Percentiles rank a stretch among this genome's conserved stretches.
phyloP scores from a whole-genome alignment of 129 eudicot genomes.

The Chrysanthemum seticuspe region DNA sequence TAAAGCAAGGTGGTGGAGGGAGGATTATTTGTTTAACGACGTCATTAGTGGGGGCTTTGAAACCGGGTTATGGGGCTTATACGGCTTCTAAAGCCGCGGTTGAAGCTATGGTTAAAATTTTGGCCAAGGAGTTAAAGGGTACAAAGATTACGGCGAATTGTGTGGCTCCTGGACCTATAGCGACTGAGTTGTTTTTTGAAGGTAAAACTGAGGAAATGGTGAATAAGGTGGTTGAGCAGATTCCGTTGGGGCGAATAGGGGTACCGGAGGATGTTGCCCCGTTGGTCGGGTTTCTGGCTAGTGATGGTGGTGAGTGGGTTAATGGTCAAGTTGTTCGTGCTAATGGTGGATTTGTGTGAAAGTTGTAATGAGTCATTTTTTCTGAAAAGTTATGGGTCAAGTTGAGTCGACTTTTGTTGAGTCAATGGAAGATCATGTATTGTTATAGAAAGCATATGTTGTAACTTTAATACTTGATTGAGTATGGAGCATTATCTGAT shows the following conservation, averaged over 20 bases:
- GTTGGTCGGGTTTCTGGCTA: slow-evolving; percentile 51
- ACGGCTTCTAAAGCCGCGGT: slow-evolving; percentile 72
- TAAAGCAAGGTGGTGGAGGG: slow-evolving; percentile 58
- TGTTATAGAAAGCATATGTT: too few species aligned
- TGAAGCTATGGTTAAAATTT: slow-evolving; percentile 62
- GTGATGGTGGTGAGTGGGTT: slow-evolving; percentile 60
- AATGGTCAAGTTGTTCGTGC: slow-evolving; percentile 59
- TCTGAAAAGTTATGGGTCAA: neutral
- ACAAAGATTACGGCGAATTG: slow-evolving; percentile 62
- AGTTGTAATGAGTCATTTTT: neutral
- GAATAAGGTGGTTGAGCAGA: slow-evolving; percentile 30
- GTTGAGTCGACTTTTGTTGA: neutral
- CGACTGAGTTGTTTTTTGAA: slow-evolving; percentile 50
- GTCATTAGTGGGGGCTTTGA: slow-evolving; percentile 40
- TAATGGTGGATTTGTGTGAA: slow-evolving; percentile 53
- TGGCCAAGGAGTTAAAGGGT: slow-evolving; percentile 70
- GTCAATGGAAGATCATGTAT: neutral
- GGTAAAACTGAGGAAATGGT: slow-evolving; percentile 52
- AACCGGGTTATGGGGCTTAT: slow-evolving; percentile 54
- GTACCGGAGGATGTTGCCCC: slow-evolving; percentile 49
- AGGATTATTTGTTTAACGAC: slow-evolving; percentile 55
- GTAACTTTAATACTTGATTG: too few species aligned
- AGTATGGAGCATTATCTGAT: too few species aligned
- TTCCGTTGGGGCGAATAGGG: slow-evolving; percentile 51
- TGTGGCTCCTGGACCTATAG: slow-evolving; percentile 64